These are phyloP conservation scores for Dichomitus squalens DNA, from an alignment of 1,284 basidiomycete species.

Conservation along the genomic window DNA sequence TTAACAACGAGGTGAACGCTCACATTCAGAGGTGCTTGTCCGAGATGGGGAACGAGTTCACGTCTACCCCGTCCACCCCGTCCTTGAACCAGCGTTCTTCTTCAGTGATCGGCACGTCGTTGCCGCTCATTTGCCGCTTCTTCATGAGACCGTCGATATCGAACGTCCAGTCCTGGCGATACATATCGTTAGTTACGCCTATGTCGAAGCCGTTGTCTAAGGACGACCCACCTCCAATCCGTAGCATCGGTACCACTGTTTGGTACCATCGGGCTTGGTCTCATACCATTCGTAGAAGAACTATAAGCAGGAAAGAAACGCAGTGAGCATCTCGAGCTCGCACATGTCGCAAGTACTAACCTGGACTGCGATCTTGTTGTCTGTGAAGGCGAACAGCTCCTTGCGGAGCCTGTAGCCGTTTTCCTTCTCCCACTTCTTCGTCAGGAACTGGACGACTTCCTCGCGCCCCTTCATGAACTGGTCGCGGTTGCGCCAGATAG, in stretches of 20 bases:
- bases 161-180: slow-evolving; percentile 59
- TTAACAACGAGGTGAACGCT: no score
- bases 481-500: slow-evolving; percentile 63
- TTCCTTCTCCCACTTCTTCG: slow-evolving; percentile 59
- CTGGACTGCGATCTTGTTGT: slow-evolving; percentile 60
- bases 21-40: slow-evolving; percentile 24
- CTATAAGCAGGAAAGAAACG: slow-evolving; percentile 26
- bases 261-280: slow-evolving; percentile 34
- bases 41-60: slow-evolving; percentile 30
- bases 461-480: slow-evolving; percentile 51
- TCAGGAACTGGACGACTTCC: slow-evolving; percentile 52
- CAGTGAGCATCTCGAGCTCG: no score
- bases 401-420: slow-evolving; percentile 48
- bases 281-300: slow-evolving; percentile 66
- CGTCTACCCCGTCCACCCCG: slow-evolving; percentile 39
- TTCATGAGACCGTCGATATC: slow-evolving; percentile 54
- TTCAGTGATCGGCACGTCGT: slow-evolving; percentile 53
- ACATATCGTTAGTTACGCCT: no score
- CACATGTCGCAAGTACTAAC: slow-evolving; percentile 23
- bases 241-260: slow-evolving; percentile 58
- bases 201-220: background rate
- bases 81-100: slow-evolving; percentile 61
- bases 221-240: slow-evolving; percentile 44
- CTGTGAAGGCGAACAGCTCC: slow-evolving; percentile 58
- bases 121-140: slow-evolving; percentile 60